Evolutionary conservation across 1,284 basidiomycete species (phyloP).

Genomic region (Pseudozyma sp.): DNA sequence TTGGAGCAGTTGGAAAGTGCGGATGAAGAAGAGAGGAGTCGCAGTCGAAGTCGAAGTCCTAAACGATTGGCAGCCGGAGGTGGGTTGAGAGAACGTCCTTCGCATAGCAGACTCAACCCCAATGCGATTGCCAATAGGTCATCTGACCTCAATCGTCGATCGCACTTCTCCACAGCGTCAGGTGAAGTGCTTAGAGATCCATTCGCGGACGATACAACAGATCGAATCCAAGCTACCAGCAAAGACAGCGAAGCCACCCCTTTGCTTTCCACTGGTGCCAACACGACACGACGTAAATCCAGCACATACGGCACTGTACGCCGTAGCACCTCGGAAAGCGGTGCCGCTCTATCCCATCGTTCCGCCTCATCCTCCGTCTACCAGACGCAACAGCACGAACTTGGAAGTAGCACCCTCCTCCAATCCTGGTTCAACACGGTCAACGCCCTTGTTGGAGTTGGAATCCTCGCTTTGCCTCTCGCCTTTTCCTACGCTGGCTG

Average conservation of each 20-base stretch:
- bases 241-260: constrained; percentile 23
- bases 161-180: constrained; percentile 22
- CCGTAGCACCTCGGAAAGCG: too few species aligned
- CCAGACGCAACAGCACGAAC: constrained; percentile 13
- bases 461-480: constrained; percentile 65
- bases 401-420: constrained; percentile 59
- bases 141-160: background rate
- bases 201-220: constrained; percentile 29
- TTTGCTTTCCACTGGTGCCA: constrained; percentile 1
- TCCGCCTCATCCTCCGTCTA: constrained; percentile 21
- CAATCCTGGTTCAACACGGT: constrained; percentile 68
- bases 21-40: constrained; percentile 42
- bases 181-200: constrained; percentile 49
- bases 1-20: constrained; percentile 38
- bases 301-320: constrained; percentile 14
- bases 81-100: constrained; percentile 14
- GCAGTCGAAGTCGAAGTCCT: constrained; percentile 54
- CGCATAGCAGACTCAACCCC: constrained; percentile 30
- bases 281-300: constrained; percentile 8
- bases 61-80: constrained; percentile 31
- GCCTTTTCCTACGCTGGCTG: constrained; percentile 64
- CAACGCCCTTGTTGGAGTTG: constrained; percentile 66
- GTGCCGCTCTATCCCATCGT: background rate
- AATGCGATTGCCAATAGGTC: background rate
- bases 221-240: background rate